Evolutionary conservation across 768 basidiomycete genomes (phyloP).

Genomic region (Agrocybe praecox): DNA sequence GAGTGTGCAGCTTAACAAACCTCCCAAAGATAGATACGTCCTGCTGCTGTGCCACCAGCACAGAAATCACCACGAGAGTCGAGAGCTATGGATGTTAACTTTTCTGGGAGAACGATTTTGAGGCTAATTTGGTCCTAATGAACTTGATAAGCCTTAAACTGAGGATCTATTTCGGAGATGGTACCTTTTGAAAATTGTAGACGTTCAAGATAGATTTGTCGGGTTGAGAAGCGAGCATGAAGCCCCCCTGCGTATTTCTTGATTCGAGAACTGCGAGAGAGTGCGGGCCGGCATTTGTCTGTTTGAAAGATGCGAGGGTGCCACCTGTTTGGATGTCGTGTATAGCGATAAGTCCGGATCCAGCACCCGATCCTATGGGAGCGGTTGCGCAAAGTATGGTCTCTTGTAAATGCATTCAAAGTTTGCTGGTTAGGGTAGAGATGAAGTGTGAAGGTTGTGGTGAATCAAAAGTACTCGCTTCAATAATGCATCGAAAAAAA

Average conservation of each 20-base stretch:
- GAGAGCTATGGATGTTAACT: slow-evolving; percentile 76
- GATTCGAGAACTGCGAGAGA: slow-evolving; percentile 75
- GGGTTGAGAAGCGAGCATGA: slow-evolving; percentile 82
- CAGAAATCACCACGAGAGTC: slow-evolving; percentile 77
- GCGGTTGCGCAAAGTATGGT: slow-evolving; percentile 65
- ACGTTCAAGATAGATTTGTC: slow-evolving; percentile 90
- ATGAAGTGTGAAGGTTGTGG: slow-evolving; percentile 9
- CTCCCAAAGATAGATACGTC: slow-evolving; percentile 97
- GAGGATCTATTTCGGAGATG: background rate
- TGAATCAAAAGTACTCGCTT: slow-evolving; percentile 1
- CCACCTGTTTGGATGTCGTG: slow-evolving; percentile 84
- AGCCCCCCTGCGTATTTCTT: slow-evolving; percentile 73
- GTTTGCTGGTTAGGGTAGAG: background rate
- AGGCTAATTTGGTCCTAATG: slow-evolving; percentile 84
- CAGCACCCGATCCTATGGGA: slow-evolving; percentile 45
- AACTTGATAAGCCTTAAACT: slow-evolving; percentile 10
- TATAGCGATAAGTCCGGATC: slow-evolving; percentile 66
- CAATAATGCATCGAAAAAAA: slow-evolving; percentile 8
- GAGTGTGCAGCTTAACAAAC: slow-evolving; percentile 42
- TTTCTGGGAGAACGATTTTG: slow-evolving; percentile 90
- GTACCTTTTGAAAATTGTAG: slow-evolving; percentile 92
- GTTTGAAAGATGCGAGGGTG: slow-evolving; percentile 86
- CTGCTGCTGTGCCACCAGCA: slow-evolving; percentile 86
- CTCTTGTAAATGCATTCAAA: slow-evolving; percentile 67
- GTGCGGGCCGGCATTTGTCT: slow-evolving; percentile 64